Evolutionary conservation across 495 filamentous ascomycete species (phyloP), one percentile per base, ranked within the genome.

Genomic region (Trichoderma asperelloides): DNA sequence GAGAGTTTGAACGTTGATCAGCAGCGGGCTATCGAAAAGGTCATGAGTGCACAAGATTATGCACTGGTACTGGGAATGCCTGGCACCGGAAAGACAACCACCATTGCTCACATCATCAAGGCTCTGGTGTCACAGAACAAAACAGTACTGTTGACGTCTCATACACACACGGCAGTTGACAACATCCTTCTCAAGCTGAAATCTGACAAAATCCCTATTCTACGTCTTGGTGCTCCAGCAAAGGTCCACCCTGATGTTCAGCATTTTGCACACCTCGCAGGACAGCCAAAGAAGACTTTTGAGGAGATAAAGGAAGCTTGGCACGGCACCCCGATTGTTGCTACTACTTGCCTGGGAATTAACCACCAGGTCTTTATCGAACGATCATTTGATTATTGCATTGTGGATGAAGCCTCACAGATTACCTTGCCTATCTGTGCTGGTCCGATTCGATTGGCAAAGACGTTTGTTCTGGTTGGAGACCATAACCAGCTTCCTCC

Each of bases 61-160:
- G 94, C 95, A 6, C 84, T 98, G 18, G 91, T 98, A 7, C 86
- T 97, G 6, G 95, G 95, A 18, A 98, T 98, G 95, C 95, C 95
- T 1, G 95, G 95, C 12, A 98, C 95, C 12, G 95, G 95, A 63
- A 98, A 98, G 74, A 98, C 95, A 6, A 97, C 95, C 0, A 98
- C 95, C 1, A 97, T 98, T 71, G 90, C 93, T 8, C 93, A 98
- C 74, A 97, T 98, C 69, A 97, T 98, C 75, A 89, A 92, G 23
- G 91, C 94, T 13, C 83, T 98, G 41, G 89, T 96, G 18, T 82
- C 87, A 2, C 91, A 96, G 73, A 91, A 92, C 18, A 98, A 97
- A 77, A 93, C 89, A 63, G 92, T 98, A 40, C 80, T 98, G 12
- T 78, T 98, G 63, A 95, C 95, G 12, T 97, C 93, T 0, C 98